Evolutionary conservation across 2,329 filamentous ascomycete species (phyloP).

Genomic region (Penicillium sp.): DNA sequence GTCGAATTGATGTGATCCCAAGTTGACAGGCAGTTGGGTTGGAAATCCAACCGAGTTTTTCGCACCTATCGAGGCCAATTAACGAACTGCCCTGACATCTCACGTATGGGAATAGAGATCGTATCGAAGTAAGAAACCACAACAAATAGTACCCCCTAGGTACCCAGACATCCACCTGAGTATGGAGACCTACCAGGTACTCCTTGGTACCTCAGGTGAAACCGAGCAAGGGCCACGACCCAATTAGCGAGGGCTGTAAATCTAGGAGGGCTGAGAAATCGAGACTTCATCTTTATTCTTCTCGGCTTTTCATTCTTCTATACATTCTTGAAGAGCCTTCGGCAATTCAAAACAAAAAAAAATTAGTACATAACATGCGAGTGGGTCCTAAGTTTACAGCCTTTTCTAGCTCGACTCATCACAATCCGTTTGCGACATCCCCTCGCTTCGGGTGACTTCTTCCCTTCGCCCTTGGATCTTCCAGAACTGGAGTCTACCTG

Average conservation of each 20-base stretch:
- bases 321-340: conserved; percentile 6
- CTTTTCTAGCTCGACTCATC: conserved; percentile 10
- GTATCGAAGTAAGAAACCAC: not conserved
- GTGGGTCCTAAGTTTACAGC: conserved; percentile 1
- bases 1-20: no score
- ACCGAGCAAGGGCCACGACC: not conserved
- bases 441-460: conserved; percentile 11
- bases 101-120: not conserved
- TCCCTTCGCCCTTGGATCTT: conserved; percentile 5
- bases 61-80: no score
- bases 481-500: not conserved
- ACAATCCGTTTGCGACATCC: conserved; percentile 14
- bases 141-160: not conserved
- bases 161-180: not conserved
- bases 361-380: not conserved
- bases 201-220: not conserved
- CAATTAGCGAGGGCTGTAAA: not conserved
- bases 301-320: conserved; percentile 12
- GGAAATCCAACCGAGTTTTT: no score
- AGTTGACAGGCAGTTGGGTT: no score
- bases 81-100: no score
- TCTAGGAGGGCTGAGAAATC: not conserved
- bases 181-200: not conserved
- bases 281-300: not conserved
- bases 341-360: conserved; percentile 1